Conservation (phyloP, 1,284 basidiomycete species). For the Sanghuangporus sanghuang region DNA sequence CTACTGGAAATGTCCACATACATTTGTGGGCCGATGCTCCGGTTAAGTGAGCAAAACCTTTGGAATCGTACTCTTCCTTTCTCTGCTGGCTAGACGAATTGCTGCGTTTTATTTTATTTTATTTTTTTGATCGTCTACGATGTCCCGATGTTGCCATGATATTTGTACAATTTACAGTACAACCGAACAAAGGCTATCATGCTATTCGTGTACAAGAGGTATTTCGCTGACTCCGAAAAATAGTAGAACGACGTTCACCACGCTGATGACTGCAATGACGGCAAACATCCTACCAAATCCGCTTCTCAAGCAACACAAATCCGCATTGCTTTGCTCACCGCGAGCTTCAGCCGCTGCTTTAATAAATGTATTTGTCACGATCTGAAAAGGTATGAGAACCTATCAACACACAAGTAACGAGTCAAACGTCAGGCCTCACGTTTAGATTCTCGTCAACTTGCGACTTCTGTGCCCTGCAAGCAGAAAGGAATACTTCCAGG, state of each 20-base stretch:
- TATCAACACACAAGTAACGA: background rate
- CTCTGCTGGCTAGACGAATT: no score
- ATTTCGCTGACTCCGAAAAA: background rate
- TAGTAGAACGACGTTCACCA: background rate
- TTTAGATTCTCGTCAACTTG: background rate
- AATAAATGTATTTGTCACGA: background rate
- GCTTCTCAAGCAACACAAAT: background rate
- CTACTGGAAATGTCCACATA: no score
- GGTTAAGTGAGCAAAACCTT: no score
- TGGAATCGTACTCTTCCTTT: no score
- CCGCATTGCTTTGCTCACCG: background rate
- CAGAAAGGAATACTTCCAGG: background rate
- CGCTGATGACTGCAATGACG: background rate
- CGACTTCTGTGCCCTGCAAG: background rate
- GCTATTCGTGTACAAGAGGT: no score
- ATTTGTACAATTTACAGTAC: no score
- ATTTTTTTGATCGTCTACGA: no score
- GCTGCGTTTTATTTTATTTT: no score
- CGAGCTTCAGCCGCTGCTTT: background rate
- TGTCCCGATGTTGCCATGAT: no score
- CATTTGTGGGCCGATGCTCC: no score
- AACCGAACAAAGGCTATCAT: no score
- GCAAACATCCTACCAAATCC: background rate
- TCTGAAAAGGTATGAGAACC: background rate
- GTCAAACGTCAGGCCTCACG: background rate